Conservation (phyloP, 75 land plant genomes). For the Sequoia sempervirens region DNA sequence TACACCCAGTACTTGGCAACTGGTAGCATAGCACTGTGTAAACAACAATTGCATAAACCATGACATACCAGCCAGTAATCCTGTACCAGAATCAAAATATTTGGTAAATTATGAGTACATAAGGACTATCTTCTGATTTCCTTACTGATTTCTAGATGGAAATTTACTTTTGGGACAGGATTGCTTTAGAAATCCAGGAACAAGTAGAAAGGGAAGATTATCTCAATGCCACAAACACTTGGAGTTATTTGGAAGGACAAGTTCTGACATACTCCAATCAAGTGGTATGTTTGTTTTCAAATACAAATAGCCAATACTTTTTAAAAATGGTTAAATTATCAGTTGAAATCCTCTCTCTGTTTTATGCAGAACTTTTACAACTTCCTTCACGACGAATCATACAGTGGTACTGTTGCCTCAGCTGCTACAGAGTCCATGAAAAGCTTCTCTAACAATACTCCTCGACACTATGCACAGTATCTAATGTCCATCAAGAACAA, state of each 20-base stretch:
- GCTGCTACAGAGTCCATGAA: neutral
- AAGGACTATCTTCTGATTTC: neutral
- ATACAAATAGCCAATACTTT: neutral
- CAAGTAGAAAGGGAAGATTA: constrained; percentile 26
- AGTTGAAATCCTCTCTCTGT: neutral
- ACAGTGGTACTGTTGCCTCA: constrained; percentile 9
- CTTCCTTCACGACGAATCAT: constrained; percentile 38
- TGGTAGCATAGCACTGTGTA: too few species aligned
- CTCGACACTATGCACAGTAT: constrained; percentile 18
- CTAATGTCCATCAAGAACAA: constrained; percentile 13
- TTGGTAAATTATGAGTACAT: neutral
- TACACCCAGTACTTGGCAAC: too few species aligned
- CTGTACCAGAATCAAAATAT: too few species aligned
- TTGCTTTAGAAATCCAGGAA: constrained; percentile 33
- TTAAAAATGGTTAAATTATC: neutral
- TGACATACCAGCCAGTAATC: too few species aligned
- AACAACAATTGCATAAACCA: too few species aligned
- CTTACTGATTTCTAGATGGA: neutral
- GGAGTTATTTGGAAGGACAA: constrained; percentile 27
- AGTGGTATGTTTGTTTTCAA: constrained; percentile 10
- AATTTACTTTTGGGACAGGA: constrained; percentile 7
- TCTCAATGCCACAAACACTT: constrained; percentile 35
- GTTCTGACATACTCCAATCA: constrained; percentile 1
- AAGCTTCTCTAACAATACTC: neutral
- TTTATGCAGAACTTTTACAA: constrained; percentile 67